Evolutionary conservation across 2,329 filamentous ascomycete genomes (phyloP), one percentile per base, ranked within the genome.

Genomic region (Trichoderma endophyticum): DNA sequence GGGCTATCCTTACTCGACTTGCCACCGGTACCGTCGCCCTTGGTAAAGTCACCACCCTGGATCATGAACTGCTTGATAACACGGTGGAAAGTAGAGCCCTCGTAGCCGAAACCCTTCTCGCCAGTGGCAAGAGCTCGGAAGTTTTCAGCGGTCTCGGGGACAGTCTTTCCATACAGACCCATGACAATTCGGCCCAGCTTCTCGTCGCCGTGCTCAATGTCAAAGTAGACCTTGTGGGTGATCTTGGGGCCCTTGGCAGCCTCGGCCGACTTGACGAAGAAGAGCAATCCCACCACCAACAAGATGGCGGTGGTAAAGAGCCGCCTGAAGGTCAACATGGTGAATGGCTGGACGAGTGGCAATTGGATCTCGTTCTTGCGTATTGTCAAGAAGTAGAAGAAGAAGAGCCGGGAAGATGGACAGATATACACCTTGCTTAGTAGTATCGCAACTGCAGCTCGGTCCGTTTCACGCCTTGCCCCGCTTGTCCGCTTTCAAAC

Each of bases 31-130:
- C 93, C 90, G 78, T 96, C 92, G 72, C 90, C 90, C 76, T 89
- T 91, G 82, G 93, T 95, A 84, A 96, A 95, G 86, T 96, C 93
- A 82, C 93, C 93, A 77, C 93, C 93, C 86, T 95, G 93, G 82
- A 96, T 95, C 93, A 96, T 96, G 85, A 96, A 96, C 77, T 91
- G 82, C 86, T 93, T 93, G 87, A 96, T 96, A 81, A 96, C 92
- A 82, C 93, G 93, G 88, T 97, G 93, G 90, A 97, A 97, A 80
- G 83, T 87, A 66, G 92, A 95, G 74, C 90, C 92, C 83, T 93
- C 86, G 81, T 95, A 97, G 75, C 93, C 93, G 80, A 90, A 95
- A 79, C 92, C 93, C 86, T 95, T 93, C 88, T 95, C 92, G 80
- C 93, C 93, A 75, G 93, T 95, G 77, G 92, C 91, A 75, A 97